A percentile compares a stretch with the other conserved stretches of the same genome.
phyloP scores from a whole-genome alignment of 805 yeast species.

The Candida koratica region DNA sequence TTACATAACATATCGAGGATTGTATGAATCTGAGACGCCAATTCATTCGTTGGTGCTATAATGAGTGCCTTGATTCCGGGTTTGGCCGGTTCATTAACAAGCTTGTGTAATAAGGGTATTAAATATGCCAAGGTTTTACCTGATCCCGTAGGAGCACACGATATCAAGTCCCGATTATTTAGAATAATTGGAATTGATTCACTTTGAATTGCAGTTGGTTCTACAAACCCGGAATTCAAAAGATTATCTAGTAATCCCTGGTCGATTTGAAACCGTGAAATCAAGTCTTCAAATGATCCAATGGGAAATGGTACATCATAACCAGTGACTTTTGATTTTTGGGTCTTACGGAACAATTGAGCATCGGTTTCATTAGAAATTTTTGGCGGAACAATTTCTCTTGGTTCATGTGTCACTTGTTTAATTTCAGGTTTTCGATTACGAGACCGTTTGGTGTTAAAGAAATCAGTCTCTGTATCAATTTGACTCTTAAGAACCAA shows the following conservation, averaged over 20 bases:
- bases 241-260: conserved; percentile 57
- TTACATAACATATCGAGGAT: conserved; percentile 58
- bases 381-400: conserved; percentile 35
- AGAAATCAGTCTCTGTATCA: conserved; percentile 78
- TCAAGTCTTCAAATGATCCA: conserved; percentile 81
- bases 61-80: conserved; percentile 70
- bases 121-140: conserved; percentile 93
- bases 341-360: conserved; percentile 49
- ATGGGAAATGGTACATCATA: conserved; percentile 87
- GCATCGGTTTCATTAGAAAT: conserved; percentile 61
- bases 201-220: conserved; percentile 91
- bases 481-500: conserved; percentile 46
- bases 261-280: conserved; percentile 63
- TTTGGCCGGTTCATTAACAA: conserved; percentile 26
- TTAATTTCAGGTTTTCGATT: conserved; percentile 3
- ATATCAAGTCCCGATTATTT: conserved; percentile 70
- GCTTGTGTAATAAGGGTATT: conserved; percentile 69
- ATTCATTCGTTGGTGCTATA: conserved; percentile 91
- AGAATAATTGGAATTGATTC: conserved; percentile 80
- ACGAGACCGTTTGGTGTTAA: conserved; percentile 51
- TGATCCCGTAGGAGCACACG: conserved; percentile 98
- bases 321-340: conserved; percentile 72
- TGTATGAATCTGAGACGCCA: conserved; percentile 78
- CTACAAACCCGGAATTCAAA: conserved; percentile 64
- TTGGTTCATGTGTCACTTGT: conserved; percentile 17